Conservation (phyloP, 2,329 filamentous ascomycete species). For the Stemphylium vesicarium region DNA sequence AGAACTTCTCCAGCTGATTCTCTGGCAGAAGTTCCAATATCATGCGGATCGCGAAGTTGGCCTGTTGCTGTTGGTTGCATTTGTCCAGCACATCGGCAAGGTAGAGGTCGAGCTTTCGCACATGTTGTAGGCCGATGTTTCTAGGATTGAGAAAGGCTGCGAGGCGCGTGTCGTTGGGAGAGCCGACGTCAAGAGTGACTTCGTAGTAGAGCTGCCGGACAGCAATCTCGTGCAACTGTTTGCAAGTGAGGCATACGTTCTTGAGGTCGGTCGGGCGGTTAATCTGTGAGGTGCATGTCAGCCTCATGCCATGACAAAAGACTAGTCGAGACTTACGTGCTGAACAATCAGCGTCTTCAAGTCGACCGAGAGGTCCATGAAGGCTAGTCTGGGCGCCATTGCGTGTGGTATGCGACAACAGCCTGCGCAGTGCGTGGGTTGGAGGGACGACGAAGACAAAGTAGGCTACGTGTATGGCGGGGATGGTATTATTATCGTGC, state of each 20-base stretch:
- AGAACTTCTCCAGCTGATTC: constrained; percentile 57
- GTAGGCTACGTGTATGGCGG: background rate
- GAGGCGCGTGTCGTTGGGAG: constrained; percentile 52
- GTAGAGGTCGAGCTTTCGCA: constrained; percentile 56
- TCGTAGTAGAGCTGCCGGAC: constrained; percentile 55
- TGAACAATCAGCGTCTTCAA: constrained; percentile 50
- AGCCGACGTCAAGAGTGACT: constrained; percentile 56
- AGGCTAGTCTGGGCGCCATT: constrained; percentile 38
- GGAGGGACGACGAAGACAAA: background rate
- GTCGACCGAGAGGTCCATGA: constrained; percentile 47
- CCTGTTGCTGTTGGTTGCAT: constrained; percentile 54
- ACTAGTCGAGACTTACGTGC: constrained; percentile 37
- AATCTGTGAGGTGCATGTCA: constrained; percentile 37
- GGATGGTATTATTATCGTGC: background rate
- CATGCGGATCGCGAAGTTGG: constrained; percentile 57
- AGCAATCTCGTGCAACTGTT: constrained; percentile 55
- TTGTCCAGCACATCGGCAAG: constrained; percentile 54
- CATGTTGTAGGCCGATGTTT: constrained; percentile 56
- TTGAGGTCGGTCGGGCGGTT: constrained; percentile 56
- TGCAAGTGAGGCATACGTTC: constrained; percentile 55
- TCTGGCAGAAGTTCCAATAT: constrained; percentile 57
- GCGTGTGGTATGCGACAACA: background rate
- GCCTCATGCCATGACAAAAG: background rate
- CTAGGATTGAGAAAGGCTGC: constrained; percentile 54
- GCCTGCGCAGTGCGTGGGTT: background rate